Conservation (phyloP, 2,329 filamentous ascomycete species). For the Tympanopsis confertula region DNA sequence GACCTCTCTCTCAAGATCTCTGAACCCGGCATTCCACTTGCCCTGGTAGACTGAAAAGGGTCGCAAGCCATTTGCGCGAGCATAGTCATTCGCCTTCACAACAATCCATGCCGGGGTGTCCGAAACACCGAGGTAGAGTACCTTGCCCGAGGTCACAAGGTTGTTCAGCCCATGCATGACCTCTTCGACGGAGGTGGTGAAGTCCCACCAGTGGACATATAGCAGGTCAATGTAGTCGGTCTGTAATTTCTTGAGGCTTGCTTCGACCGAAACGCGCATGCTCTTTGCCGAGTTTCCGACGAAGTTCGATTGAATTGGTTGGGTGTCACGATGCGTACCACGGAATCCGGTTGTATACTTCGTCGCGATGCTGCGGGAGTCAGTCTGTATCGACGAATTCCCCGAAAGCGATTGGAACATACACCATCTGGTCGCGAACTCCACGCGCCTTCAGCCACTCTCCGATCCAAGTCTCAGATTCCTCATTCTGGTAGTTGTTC, state of each 20-base stretch:
- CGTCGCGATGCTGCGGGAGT: background rate
- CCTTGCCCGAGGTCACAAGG: conserved; percentile 1
- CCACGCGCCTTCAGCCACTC: background rate
- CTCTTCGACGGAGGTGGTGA: conserved; percentile 4
- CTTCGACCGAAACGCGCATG: conserved; percentile 14
- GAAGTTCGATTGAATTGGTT: conserved; percentile 6
- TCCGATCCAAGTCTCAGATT: background rate
- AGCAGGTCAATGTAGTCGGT: conserved; percentile 21
- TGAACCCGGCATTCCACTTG: conserved; percentile 45
- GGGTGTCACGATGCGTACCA: background rate
- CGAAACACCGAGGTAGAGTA: conserved; percentile 18
- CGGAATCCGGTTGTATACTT: background rate
- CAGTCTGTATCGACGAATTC: too few relatives aligned
- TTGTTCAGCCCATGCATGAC: conserved; percentile 1
- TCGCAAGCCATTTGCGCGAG: conserved; percentile 56
- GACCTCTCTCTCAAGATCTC: conserved; percentile 61
- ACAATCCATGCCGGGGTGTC: conserved; percentile 28
- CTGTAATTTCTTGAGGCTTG: conserved; percentile 17
- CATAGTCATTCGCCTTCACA: conserved; percentile 54
- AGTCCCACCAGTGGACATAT: conserved; percentile 15
- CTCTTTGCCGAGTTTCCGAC: conserved; percentile 16
- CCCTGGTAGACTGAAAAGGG: conserved; percentile 63
- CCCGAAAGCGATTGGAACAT: too few relatives aligned
- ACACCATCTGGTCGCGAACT: background rate
- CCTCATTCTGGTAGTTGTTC: background rate